Conservation (phyloP, 2,329 filamentous ascomycete genomes). For the Xylaria digitata region DNA sequence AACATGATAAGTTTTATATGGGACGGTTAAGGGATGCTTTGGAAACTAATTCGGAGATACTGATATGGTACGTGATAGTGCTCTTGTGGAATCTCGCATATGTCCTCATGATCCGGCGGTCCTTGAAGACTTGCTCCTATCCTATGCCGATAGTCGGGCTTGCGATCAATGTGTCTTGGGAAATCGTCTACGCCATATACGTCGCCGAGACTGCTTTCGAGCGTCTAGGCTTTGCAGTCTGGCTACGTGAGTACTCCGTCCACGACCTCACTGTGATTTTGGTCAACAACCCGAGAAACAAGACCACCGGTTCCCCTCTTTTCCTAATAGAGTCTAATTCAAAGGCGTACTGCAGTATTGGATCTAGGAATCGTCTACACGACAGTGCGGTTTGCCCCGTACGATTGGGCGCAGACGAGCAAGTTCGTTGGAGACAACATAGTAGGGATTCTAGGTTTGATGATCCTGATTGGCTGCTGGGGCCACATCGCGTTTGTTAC, state of each 20-base stretch:
- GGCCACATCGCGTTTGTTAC: not conserved
- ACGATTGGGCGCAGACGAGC: not conserved
- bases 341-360: not conserved
- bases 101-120: not conserved
- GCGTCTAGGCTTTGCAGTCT: not conserved
- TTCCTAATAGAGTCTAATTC: not conserved
- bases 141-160: not conserved
- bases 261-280: not conserved
- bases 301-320: too few species aligned
- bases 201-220: not conserved
- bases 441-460: not conserved
- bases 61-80: not conserved
- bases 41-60: not conserved
- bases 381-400: not conserved
- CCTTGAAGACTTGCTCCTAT: not conserved
- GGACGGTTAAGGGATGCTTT: not conserved
- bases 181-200: not conserved
- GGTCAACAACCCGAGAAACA: too few species aligned
- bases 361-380: not conserved
- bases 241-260: not conserved
- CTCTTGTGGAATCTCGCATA: not conserved
- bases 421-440: not conserved
- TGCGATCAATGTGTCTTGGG: not conserved
- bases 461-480: not conserved
- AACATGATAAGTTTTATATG: not conserved